Evolutionary conservation across 768 basidiomycete genomes (phyloP), one percentile per base, ranked within the genome.

Genomic region (Exidia glandulosa): DNA sequence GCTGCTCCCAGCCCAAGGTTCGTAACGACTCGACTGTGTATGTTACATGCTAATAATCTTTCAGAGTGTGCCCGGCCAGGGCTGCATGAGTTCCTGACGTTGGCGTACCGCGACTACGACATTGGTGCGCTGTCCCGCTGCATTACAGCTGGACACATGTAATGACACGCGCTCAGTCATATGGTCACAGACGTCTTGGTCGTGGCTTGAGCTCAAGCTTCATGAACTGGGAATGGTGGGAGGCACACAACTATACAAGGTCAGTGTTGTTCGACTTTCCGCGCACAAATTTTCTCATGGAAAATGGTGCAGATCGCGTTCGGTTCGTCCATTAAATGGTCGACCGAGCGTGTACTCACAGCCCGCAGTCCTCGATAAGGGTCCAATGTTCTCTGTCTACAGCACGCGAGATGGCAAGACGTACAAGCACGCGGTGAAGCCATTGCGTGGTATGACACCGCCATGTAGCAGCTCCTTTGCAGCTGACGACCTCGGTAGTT

Each of bases 351-450:
- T 66, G 23, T 66, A 59, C 56, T 45, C 57, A 54, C 50, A 25
- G 5, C 50, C 65, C 57, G 63, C 69, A 83, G 90, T 93, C 0
- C 77, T 93, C 27, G 93, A 95, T 76, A 87, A 90, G 69, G 87
- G 83, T 1, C 82, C 81, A 61, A 95, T 94, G 92, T 94, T 93
- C 71, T 86, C 85, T 3, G 87, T 94, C 2, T 92, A 91, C 70
- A 81, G 83, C 1, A 81, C 82, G 64, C 76, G 85, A 31, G 83
- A 89, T 58, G 84, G 80, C 3, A 84, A 89, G 68, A 79, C 84
- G 7, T 89, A 86, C 79, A 81, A 81, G 56, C 91, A 93, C 68
- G 85, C 83, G 36, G 89, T 92, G 33, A 92, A 92, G 68, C n/a
- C n/a, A n/a, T n/a, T n/a, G n/a, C n/a, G n/a, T n/a, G n/a, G n/a